A percentile compares a stretch with the other conserved stretches of the same genome.
Conservation (phyloP, 352 stramenopile species). For the Phytopythium sindhum region DNA sequence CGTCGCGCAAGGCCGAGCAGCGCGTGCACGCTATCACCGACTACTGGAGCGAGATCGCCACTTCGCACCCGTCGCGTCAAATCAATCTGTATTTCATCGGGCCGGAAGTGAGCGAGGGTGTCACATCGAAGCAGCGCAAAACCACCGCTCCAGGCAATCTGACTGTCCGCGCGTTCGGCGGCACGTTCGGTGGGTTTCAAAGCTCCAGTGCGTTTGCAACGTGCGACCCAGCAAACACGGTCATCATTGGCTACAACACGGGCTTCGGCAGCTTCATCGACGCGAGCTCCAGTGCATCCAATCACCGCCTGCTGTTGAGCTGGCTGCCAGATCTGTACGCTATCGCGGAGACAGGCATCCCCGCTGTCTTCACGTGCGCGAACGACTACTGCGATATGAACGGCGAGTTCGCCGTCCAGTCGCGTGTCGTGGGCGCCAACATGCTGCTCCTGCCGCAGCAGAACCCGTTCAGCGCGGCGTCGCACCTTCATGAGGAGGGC, state of each 20-base stretch:
- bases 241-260: slow-evolving; percentile 72
- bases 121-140: slow-evolving; percentile 7
- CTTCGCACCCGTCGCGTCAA: slow-evolving; percentile 26
- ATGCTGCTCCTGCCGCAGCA: slow-evolving; percentile 62
- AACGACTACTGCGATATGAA: slow-evolving; percentile 83
- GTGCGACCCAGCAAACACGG: slow-evolving; percentile 34
- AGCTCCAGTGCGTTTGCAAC: slow-evolving; percentile 21
- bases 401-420: slow-evolving; percentile 71
- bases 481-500: slow-evolving; percentile 68
- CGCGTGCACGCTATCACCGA: slow-evolving; percentile 58
- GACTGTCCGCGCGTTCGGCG: slow-evolving; percentile 17
- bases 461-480: slow-evolving; percentile 71
- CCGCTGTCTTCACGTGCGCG: slow-evolving; percentile 67
- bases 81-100: slow-evolving; percentile 65
- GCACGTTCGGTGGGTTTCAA: slow-evolving; percentile 54
- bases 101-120: slow-evolving; percentile 36
- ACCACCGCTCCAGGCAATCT: slow-evolving; percentile 19
- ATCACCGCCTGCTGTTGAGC: slow-evolving; percentile 56
- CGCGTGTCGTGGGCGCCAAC: slow-evolving; percentile 51
- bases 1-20: slow-evolving; percentile 69
- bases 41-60: slow-evolving; percentile 61
- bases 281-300: slow-evolving; percentile 10
- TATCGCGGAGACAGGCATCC: slow-evolving; percentile 49
- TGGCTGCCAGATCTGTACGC: slow-evolving; percentile 65
- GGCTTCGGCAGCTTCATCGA: slow-evolving; percentile 81